Conservation (phyloP, 371 early-diverging fungal genomes). For the Batkoa obscura region DNA sequence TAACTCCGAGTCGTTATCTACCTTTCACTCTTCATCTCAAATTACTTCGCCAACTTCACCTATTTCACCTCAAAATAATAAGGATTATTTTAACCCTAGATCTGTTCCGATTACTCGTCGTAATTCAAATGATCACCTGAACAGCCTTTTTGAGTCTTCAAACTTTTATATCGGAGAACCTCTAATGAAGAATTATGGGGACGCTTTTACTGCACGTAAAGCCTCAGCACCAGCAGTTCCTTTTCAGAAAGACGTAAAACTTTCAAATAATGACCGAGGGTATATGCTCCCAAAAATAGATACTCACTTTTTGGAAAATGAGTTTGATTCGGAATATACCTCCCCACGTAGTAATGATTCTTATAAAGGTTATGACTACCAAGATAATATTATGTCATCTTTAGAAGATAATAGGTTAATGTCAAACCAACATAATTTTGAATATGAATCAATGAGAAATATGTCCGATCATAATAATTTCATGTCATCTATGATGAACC, state of each 20-base stretch:
- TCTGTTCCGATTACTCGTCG: conserved; percentile 1
- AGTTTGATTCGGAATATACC: not conserved
- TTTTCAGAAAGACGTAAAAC: not conserved
- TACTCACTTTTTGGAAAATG: conserved; percentile 1
- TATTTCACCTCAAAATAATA: too few species aligned
- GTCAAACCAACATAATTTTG: too few species aligned
- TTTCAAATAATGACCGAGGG: too few species aligned
- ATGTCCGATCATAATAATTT: not conserved
- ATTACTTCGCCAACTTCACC: too few species aligned
- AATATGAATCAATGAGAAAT: not conserved
- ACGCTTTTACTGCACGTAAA: not conserved
- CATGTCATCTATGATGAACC: not conserved
- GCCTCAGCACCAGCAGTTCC: not conserved
- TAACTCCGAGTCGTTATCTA: too few species aligned
- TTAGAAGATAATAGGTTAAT: too few species aligned
- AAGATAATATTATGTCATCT: not conserved
- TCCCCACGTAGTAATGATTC: not conserved
- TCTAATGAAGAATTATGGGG: not conserved
- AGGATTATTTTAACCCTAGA: not conserved
- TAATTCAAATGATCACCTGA: not conserved
- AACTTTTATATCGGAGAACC: not conserved
- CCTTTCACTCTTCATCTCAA: too few species aligned
- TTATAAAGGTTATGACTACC: not conserved
- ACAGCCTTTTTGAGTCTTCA: too few species aligned
- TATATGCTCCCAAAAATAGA: not conserved